These are phyloP conservation scores for Xeromyces bisporus DNA, from an alignment of 495 filamentous ascomycete genomes.

Conservation along the genomic window DNA sequence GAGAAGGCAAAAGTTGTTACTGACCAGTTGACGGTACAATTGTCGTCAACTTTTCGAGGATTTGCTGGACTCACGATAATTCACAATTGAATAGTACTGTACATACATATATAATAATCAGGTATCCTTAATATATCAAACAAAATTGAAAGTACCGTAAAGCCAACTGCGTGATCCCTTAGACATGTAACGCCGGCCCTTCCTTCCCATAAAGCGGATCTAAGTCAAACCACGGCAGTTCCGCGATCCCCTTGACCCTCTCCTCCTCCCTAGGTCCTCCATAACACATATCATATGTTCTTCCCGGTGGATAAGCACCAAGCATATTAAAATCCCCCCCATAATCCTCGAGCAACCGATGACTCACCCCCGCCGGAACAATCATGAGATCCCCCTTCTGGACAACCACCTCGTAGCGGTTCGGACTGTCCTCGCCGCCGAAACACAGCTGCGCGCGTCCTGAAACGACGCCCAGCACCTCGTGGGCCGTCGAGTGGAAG, in stretches of 20 bases:
- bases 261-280: slow-evolving; percentile 35
- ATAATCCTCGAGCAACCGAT: slow-evolving; percentile 42
- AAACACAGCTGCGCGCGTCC: slow-evolving; percentile 49
- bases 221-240: slow-evolving; percentile 36
- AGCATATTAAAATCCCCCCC: slow-evolving; percentile 43
- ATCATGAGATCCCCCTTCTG: slow-evolving; percentile 45
- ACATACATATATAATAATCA: too few relatives aligned
- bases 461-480: slow-evolving; percentile 42
- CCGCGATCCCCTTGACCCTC: slow-evolving; percentile 27
- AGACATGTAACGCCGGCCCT: slow-evolving; percentile 32
- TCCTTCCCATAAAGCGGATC: slow-evolving; percentile 44
- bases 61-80: too few relatives aligned
- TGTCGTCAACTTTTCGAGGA: too few relatives aligned
- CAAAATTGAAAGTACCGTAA: too few relatives aligned
- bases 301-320: slow-evolving; percentile 41
- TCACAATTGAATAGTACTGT: too few relatives aligned
- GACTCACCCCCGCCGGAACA: slow-evolving; percentile 47
- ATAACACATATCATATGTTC: slow-evolving; percentile 56
- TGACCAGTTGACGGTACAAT: too few relatives aligned
- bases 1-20: too few relatives aligned
- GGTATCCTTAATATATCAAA: too few relatives aligned
- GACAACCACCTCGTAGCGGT: slow-evolving; percentile 36
- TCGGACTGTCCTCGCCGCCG: slow-evolving; percentile 45
- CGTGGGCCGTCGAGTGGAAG: slow-evolving; percentile 50
- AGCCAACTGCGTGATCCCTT: neutral